Evolutionary conservation across 2,329 filamentous ascomycete species (phyloP).

Genomic region (Aspergillus pseudotamarii): DNA sequence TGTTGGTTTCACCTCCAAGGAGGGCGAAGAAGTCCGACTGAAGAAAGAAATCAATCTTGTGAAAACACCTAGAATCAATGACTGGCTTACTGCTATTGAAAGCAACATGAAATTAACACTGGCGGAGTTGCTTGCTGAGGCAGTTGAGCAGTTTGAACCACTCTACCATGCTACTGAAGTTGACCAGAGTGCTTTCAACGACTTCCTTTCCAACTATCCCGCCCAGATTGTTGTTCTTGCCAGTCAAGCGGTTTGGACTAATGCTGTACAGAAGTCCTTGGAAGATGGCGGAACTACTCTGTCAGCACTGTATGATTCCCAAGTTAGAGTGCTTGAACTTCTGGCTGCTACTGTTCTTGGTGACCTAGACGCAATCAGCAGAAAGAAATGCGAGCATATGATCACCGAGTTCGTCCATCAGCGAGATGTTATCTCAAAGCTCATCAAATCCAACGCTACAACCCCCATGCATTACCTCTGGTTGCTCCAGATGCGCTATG

Average conservation of each 20-base stretch:
- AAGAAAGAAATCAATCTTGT: constrained; percentile 90
- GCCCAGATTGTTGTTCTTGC: constrained; percentile 95
- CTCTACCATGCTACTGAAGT: constrained; percentile 74
- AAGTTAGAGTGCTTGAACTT: constrained; percentile 81
- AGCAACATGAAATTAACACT: constrained; percentile 91
- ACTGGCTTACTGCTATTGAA: constrained; percentile 95
- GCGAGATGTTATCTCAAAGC: constrained; percentile 86
- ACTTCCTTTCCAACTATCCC: constrained; percentile 83
- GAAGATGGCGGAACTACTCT: constrained; percentile 71
- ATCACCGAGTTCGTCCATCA: constrained; percentile 99
- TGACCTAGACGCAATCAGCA: constrained; percentile 80
- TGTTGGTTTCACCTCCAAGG: constrained; percentile 90
- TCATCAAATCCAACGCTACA: constrained; percentile 73
- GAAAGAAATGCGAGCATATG: constrained; percentile 97
- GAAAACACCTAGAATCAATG: constrained; percentile 96
- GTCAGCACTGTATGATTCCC: constrained; percentile 72
- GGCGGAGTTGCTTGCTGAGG: constrained; percentile 85
- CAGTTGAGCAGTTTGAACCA: constrained; percentile 77
- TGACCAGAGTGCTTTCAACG: constrained; percentile 69
- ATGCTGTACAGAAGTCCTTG: constrained; percentile 77
- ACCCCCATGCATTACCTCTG: constrained; percentile 83
- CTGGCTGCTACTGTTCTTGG: constrained; percentile 88
- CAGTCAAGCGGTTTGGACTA: constrained; percentile 92
- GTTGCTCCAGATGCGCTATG: constrained; percentile 96
- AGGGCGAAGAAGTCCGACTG: constrained; percentile 83